Percentiles rank a stretch among this genome's conserved stretches.
phyloP scores from a whole-genome alignment of 1,284 basidiomycete species.

The Kwoniella shivajii region DNA sequence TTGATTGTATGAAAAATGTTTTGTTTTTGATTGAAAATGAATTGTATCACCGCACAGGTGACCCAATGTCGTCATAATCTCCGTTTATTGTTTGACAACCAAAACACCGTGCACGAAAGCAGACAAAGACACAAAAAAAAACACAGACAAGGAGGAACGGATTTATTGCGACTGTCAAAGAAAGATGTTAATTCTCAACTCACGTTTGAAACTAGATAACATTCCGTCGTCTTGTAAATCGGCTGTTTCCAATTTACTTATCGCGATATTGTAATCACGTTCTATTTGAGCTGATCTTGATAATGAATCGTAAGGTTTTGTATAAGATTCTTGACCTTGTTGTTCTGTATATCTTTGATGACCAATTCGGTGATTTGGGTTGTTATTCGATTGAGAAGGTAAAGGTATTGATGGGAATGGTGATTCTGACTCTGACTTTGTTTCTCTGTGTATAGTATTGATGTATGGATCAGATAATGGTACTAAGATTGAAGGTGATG shows the following conservation, averaged over 20 bases:
- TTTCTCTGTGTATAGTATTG: background rate
- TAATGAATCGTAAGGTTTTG: background rate
- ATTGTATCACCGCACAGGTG: background rate
- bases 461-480: constrained; percentile 15
- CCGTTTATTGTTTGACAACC: too few species aligned
- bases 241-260: constrained; percentile 34
- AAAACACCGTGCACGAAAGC: too few species aligned
- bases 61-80: too few species aligned
- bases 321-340: background rate
- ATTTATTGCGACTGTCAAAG: too few species aligned
- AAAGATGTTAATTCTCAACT: too few species aligned
- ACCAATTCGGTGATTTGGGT: background rate
- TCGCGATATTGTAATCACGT: constrained; percentile 28
- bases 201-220: constrained; percentile 53
- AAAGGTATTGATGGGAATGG: background rate
- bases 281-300: background rate
- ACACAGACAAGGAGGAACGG: background rate
- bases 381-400: too few species aligned
- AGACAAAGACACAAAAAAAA: background rate
- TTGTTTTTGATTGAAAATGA: too few species aligned
- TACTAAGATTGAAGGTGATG: constrained; percentile 18
- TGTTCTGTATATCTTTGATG: background rate
- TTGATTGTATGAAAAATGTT: background rate
- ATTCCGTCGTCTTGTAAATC: constrained; percentile 40
- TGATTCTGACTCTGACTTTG: background rate